Base-by-base conservation (phyloP, 169 alveolate species). In the Neospora caninum region DNA sequence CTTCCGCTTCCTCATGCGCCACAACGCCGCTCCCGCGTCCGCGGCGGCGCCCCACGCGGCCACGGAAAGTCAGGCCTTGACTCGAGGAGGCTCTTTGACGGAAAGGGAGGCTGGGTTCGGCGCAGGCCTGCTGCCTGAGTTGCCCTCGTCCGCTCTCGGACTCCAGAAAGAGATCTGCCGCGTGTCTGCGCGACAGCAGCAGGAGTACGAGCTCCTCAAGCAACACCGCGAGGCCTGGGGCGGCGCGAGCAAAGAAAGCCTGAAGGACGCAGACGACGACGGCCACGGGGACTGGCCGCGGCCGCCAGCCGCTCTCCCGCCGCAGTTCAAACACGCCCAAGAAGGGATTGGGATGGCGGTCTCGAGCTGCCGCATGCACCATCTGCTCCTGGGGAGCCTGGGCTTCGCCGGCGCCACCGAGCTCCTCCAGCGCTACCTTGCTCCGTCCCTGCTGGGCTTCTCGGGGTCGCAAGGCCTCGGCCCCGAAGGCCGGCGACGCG, bases 331-430 rank as follows among this genome's bases (percentile, higher is more conserved):
- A 0, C 70, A 54, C 27, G n/a, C n/a, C 53, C 86, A 10, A 42
- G 84, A 45, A 36, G 69, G 34, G 36, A 67, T 39, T 18, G 88
- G 88, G 38, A 45, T 89, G 34, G 43, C 80, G 13, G 73, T 82
- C 73, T 49, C 89, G 67, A 29, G 36, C 36, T 38, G 83, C 2
- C 70, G 49, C 39, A 36, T 82, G 94, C 94, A 92, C n/a, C 94
- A 42, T 38, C 29, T 29, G 84, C 94, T 92, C 31, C 73, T 92
- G 86, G 91, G 94, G 31, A 80, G 91, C 58, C 36, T 82, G 64
- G 25, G 82, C 0, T 27, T 73, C 2, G n/a, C 73, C 2, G 94
- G 82, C 22, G 94, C 94, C 20, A 42, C 91, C 10, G 91, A 80
- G 0, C 83, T 80, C 45, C 84, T 92, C 69, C 69, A 64, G 88